Percentiles rank a stretch among this genome's conserved stretches.
phyloP scores from a whole-genome alignment of 129 eudicot genomes.

The Tanacetum coccineum region DNA sequence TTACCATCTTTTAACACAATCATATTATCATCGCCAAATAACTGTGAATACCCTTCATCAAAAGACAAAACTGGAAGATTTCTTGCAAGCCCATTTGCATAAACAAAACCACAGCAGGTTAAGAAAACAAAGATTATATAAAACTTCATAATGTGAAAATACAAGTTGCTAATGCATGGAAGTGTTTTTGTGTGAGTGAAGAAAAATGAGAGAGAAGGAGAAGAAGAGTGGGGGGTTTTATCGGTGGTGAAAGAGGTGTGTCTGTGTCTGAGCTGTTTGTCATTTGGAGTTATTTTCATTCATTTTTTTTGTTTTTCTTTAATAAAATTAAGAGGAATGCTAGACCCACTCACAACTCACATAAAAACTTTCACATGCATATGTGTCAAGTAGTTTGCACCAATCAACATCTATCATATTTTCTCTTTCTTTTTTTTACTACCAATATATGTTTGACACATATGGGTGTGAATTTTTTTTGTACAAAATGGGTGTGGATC shows the following conservation, averaged over 20 bases:
- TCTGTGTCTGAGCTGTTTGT: slow-evolving; percentile 47
- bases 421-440: too few relatives aligned
- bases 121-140: slow-evolving; percentile 18
- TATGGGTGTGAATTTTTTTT: too few relatives aligned
- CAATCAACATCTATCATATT: too few relatives aligned
- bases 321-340: too few relatives aligned
- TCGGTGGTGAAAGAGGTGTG: slow-evolving; percentile 34
- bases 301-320: background rate
- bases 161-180: slow-evolving; percentile 11
- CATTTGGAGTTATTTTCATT: slow-evolving; percentile 28
- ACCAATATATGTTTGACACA: too few relatives aligned
- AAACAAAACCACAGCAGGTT: slow-evolving; percentile 44
- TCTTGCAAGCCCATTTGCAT: slow-evolving; percentile 47
- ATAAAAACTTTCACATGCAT: too few relatives aligned
- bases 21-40: slow-evolving; percentile 77
- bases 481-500: too few relatives aligned
- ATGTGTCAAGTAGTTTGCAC: too few relatives aligned
- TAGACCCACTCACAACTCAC: too few relatives aligned
- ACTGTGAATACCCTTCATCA: slow-evolving; percentile 91
- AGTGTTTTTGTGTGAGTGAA: background rate
- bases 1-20: slow-evolving; percentile 76
- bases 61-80: slow-evolving; percentile 70
- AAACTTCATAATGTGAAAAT: background rate
- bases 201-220: slow-evolving; percentile 20
- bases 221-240: slow-evolving; percentile 38